Evolutionary conservation across 179 eudicot genomes (phyloP), one percentile per base, ranked within the genome.

Genomic region (Carnegiea gigantea): DNA sequence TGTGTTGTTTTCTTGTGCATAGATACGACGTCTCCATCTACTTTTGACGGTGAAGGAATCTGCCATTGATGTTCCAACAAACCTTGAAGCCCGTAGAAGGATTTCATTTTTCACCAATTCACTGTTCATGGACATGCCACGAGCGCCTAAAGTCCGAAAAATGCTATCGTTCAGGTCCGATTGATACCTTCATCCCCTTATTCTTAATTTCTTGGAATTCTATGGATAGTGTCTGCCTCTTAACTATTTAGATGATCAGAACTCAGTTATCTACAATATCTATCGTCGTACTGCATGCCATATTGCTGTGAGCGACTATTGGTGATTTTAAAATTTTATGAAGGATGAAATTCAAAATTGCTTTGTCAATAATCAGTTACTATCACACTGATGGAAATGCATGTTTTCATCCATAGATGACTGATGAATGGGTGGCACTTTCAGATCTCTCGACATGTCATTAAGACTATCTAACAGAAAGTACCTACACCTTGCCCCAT

Each of bases 51-150:
- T 96, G 48, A 94, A 89, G 87, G 99, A 96, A 86, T 92, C 99
- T 73, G 97, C 97, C 79, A 88, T 86, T 79, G 97, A 96, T 79
- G 97, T 96, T 78, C 98, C 99, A 54, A 88, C 92, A 75, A 96
- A 96, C 86, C 97, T 96, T 87, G 98, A 96, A 91, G 98, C 99
- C 77, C 92, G 97, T 67, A 86, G 99, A 84, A 91, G 99, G 90
- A 85, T 96, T 76, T 84, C 98, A 36, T 96, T 96, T 87, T 96
- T 97, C 84, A 82, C 99, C 80, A 96, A 96, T 84, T 95, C 99
- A 62, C 83, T 97, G 83, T 95, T 93, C 84, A 97, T 97, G 99
- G 90, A 92, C 78, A 95, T 97, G 99, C 99, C 99, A 78, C 91
- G 91, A 59, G 98, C 99, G 85, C 98, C 99, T 79, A 93, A 80